Evolutionary conservation across 2,329 filamentous ascomycete species (phyloP), one percentile per base, ranked within the genome.

Genomic region (Ophiocordyceps sinensis): DNA sequence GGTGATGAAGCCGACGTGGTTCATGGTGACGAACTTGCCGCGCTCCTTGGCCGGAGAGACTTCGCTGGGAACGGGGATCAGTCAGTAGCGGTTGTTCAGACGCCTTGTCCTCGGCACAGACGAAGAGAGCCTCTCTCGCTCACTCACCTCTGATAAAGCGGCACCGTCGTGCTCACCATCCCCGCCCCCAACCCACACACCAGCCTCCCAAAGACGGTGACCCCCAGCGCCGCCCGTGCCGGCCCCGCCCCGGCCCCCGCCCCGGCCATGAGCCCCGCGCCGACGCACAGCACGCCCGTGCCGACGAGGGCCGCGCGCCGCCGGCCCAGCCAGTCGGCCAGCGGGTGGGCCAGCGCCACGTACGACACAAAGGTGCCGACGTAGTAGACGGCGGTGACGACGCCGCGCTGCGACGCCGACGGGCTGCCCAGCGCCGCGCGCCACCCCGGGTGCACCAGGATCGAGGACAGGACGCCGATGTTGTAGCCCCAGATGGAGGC

Each of bases 401-500:
- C 53, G 8, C 73, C 73, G 39, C 61, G 72, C 38, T 61, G 60
- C 6, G 63, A 55, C 2, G 70, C 62, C 2, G 56, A 59, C 6
- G 65, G 70, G 23, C 65, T 49, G 39, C 64, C 54, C 11, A 75
- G 61, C 7, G 66, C 58, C 15, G 60, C 53, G n/a, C 58, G 56
- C 57, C 73, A 77, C 15, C 73, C 73, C 0, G 67, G 66, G 48
- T 75, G 67, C 5, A 74, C 69, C 40, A 75, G 69, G 31, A 77
- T 61, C 1, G 71, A 71, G 1, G 70, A 70, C 15, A 76, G 60
- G 36, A 77, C 63, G 40, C 73, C 73, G 47, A 77, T 67, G 50
- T 75, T 74, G 53, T 77, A 76, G 13, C 72, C 71, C 70, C 71
- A 75, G 21, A 71, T 63, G 31, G 73, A 70, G 2, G 71, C 70